Percentiles rank a stretch among this genome's conserved stretches.
Conservation (phyloP, 306 rosid species). For the Carpinus viminea region DNA sequence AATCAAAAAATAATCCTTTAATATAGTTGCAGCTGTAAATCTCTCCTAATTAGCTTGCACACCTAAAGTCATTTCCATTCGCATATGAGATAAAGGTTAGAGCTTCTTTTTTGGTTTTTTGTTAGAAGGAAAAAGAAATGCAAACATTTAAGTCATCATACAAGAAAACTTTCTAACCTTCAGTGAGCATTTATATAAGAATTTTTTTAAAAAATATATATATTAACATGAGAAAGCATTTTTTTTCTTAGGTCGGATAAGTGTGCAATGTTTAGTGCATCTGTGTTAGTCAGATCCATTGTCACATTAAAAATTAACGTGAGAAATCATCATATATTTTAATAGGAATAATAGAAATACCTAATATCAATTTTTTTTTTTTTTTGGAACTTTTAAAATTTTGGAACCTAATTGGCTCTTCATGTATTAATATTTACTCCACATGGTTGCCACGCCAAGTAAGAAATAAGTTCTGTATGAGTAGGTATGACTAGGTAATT, state of each 20-base stretch:
- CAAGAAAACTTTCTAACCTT: background rate
- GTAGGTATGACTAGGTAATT: background rate
- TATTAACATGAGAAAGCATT: background rate
- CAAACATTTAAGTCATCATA: too few relatives aligned
- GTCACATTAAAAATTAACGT: background rate
- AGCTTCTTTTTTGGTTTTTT: too few relatives aligned
- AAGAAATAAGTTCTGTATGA: background rate
- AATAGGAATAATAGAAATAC: background rate
- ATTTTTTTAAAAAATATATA: background rate
- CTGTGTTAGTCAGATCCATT: background rate
- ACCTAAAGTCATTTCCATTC: background rate
- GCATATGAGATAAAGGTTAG: background rate
- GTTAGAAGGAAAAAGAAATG: too few relatives aligned
- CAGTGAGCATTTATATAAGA: too few relatives aligned
- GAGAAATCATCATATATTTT: background rate
- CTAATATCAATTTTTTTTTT: background rate
- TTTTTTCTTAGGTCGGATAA: background rate
- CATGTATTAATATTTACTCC: too few relatives aligned
- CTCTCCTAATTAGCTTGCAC: conserved; percentile 1
- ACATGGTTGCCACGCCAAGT: too few relatives aligned
- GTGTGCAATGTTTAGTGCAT: too few relatives aligned
- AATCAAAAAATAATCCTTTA: conserved; percentile 15
- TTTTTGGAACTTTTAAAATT: too few relatives aligned
- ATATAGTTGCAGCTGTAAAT: conserved; percentile 12
- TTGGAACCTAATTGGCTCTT: too few relatives aligned